These are phyloP conservation scores for Penicillium ochrochloron DNA, from an alignment of 495 filamentous ascomycete genomes.

Conservation along the genomic window DNA sequence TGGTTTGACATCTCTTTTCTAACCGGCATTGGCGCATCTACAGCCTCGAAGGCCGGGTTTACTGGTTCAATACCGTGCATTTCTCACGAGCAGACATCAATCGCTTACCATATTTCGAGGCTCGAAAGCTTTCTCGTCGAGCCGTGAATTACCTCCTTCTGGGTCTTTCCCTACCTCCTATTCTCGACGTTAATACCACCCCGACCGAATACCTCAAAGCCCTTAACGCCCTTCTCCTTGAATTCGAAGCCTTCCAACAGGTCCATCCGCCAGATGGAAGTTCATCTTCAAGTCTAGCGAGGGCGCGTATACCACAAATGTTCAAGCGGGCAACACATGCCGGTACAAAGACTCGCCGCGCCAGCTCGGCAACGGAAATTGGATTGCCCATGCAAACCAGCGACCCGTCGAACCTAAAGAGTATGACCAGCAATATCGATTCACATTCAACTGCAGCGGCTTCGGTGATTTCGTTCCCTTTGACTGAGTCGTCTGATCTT, in stretches of 20 bases:
- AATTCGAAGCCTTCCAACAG: slow-evolving; percentile 92
- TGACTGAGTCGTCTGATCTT: slow-evolving; percentile 58
- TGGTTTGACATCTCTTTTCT: background rate
- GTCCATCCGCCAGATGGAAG: slow-evolving; percentile 78
- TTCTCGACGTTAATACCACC: slow-evolving; percentile 82
- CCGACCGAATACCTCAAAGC: slow-evolving; percentile 84
- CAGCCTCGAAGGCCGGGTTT: slow-evolving; percentile 90
- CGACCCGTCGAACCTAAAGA: slow-evolving; percentile 56
- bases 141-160: slow-evolving; percentile 94
- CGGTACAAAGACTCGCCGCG: slow-evolving; percentile 69
- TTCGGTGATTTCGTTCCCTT: slow-evolving; percentile 50
- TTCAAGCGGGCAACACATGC: slow-evolving; percentile 73
- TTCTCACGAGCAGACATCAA: slow-evolving; percentile 82
- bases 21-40: slow-evolving; percentile 1
- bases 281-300: slow-evolving; percentile 69
- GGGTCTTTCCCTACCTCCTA: slow-evolving; percentile 84
- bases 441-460: slow-evolving; percentile 46
- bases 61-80: slow-evolving; percentile 96
- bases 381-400: slow-evolving; percentile 62
- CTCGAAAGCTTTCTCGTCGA: slow-evolving; percentile 77
- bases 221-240: slow-evolving; percentile 81
- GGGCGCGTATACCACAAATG: slow-evolving; percentile 84
- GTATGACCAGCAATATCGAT: slow-evolving; percentile 44
- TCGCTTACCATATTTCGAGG: slow-evolving; percentile 83
- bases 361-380: slow-evolving; percentile 71